These are phyloP conservation scores for Takakia lepidozioides DNA, from an alignment of 225 moss, liverwort and hornwort species.

Conservation along the genomic window DNA sequence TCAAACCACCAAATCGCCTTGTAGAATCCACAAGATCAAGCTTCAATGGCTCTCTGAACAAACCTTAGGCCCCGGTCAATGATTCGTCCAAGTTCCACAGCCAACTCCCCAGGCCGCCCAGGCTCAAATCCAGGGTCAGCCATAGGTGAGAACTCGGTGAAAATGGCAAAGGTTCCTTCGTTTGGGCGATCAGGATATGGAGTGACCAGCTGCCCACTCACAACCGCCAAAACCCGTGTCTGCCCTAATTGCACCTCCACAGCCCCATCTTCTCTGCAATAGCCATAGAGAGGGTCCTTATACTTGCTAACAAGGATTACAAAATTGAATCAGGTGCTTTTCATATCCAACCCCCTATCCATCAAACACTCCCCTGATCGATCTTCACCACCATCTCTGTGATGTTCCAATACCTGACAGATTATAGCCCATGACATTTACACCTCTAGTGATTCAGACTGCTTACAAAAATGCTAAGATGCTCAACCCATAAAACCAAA, in stretches of 20 bases:
- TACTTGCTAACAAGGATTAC: too few relatives aligned
- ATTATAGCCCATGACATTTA: too few relatives aligned
- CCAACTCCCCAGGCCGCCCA: constrained; percentile 72
- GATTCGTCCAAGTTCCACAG: constrained; percentile 76
- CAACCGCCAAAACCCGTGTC: constrained; percentile 65
- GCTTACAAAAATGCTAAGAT: too few relatives aligned
- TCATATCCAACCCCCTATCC: too few relatives aligned
- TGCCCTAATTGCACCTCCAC: constrained; percentile 74
- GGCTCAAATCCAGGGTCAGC: constrained; percentile 73
- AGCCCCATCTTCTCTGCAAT: constrained; percentile 74
- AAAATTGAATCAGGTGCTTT: too few relatives aligned
- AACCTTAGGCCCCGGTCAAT: constrained; percentile 81
- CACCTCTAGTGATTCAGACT: too few relatives aligned
- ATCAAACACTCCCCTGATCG: neutral
- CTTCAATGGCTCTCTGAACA: neutral
- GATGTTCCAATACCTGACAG: too few relatives aligned
- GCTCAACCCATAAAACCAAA: too few relatives aligned
- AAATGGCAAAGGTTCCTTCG: constrained; percentile 68
- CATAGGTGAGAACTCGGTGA: constrained; percentile 81
- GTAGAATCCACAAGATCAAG: too few relatives aligned
- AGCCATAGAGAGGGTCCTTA: too few relatives aligned
- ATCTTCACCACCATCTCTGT: too few relatives aligned
- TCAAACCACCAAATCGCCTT: too few relatives aligned
- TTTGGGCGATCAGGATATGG: constrained; percentile 76
- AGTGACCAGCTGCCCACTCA: constrained; percentile 58